Conservation (phyloP, 73 alveolate species). For the Symbiodinium pilosum region DNA sequence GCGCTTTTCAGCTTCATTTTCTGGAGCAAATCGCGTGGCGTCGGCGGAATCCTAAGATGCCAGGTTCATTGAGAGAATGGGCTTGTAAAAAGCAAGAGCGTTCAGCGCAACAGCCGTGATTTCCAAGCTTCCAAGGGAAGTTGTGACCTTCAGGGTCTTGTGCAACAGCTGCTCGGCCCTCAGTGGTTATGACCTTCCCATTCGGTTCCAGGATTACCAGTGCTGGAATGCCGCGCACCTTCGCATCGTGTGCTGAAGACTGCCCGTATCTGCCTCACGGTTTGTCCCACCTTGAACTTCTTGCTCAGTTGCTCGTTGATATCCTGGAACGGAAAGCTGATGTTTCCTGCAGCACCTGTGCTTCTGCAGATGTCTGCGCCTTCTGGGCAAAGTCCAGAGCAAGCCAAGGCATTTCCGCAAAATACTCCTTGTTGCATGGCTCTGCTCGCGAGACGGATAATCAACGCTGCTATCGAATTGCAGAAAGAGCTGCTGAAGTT, state of each 20-base stretch:
- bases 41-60: constrained; percentile 56
- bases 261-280: too few species aligned
- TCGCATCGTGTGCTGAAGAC: background rate
- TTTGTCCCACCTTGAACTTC: constrained; percentile 67
- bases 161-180: constrained; percentile 47
- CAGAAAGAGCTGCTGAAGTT: background rate
- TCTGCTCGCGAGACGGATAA: constrained; percentile 96
- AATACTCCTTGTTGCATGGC: constrained; percentile 97
- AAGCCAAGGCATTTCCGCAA: constrained; percentile 97
- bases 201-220: constrained; percentile 24
- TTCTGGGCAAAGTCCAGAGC: constrained; percentile 96
- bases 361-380: background rate
- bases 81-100: too few species aligned
- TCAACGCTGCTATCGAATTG: constrained; percentile 95
- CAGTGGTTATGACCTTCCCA: constrained; percentile 54
- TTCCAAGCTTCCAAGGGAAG: constrained; percentile 71
- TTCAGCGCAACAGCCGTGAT: too few species aligned
- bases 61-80: background rate
- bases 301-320: constrained; percentile 13
- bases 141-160: constrained; percentile 47
- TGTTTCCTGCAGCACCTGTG: too few species aligned
- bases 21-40: constrained; percentile 11
- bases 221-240: constrained; percentile 35
- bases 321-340: constrained; percentile 24
- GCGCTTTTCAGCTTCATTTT: constrained; percentile 36